Evolutionary conservation across 331 rosid species (phyloP), one percentile per base, ranked within the genome.

Genomic region (Ulmus americana): DNA sequence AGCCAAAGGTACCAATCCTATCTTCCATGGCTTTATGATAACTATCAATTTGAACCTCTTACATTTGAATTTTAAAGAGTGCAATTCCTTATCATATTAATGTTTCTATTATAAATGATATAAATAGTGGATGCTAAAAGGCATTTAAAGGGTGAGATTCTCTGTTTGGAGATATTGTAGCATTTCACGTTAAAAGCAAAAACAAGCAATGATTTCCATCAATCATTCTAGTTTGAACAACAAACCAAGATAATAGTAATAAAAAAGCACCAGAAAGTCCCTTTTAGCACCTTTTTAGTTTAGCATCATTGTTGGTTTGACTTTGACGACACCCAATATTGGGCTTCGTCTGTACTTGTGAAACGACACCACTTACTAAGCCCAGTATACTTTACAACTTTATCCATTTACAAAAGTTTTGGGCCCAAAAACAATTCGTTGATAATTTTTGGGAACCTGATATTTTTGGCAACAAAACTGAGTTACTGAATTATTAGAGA

Each of bases 181-280:
- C 28, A 14, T 28, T 45, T 15, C 57, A 38, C 51, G 44, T 60
- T 20, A 20, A 42, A 60, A 39, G 20, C 41, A 46, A 50, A 18
- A 20, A 16, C 47, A 40, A 46, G 65, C 16, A 61, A 68, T 74
- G 51, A 67, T 74, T 53, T 28, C 55, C 3, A 9, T 8, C 44
- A 45, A 45, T 67, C 54, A 67, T 60, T 67, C 3, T 18, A 6
- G 58, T 74, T 68, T 39, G 74, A 54, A 45, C 64, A 5, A 59
- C 2, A 45, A 53, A 12, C 2, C 10, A 40, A 67, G 58, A 48
- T 10, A 52, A 41, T 10, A 12, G 42, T 42, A 61, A 59, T 8
- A 3, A 4, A 45, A 62, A 67, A 68, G 62, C 18, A 16, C 41
- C 14, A 14, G 6, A 74, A 74, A 74, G 79, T 11, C 49, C 68